A percentile compares a stretch with the other conserved stretches of the same genome.
These are phyloP conservation scores for Verticillium alfalfae DNA, from an alignment of 2,329 filamentous ascomycete species.

Conservation along the genomic window DNA sequence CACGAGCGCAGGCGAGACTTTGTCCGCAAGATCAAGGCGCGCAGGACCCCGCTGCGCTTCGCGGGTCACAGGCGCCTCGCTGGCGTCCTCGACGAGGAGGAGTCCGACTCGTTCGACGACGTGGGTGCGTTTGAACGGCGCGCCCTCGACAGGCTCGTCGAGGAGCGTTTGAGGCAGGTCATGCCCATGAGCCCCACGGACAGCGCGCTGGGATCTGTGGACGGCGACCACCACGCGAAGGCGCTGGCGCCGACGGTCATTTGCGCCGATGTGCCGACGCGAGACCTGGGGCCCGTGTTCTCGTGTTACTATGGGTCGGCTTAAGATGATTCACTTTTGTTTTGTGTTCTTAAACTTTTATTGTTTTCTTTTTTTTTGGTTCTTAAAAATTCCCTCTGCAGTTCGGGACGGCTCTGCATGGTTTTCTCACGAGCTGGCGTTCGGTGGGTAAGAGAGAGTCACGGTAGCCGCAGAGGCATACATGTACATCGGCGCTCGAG, in stretches of 20 bases:
- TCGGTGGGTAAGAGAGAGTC: not conserved
- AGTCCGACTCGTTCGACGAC: slow-evolving; percentile 26
- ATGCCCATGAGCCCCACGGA: slow-evolving; percentile 1
- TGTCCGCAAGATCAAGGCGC: slow-evolving; percentile 30
- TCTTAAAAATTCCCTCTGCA: not conserved
- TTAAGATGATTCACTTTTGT: not conserved
- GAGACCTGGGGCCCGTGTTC: slow-evolving; percentile 8
- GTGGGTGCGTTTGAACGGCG: slow-evolving; percentile 16
- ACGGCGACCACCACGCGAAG: not conserved
- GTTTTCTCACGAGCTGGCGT: not conserved
- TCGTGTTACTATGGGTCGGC: slow-evolving; percentile 9
- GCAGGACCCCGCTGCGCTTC: slow-evolving; percentile 30
- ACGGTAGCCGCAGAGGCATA: not conserved
- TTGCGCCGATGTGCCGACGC: not conserved
- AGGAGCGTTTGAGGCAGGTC: not conserved
- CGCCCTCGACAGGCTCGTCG: slow-evolving; percentile 1
- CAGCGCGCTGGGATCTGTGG: not conserved
- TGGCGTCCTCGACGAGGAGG: slow-evolving; percentile 26
- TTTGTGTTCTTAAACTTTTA: not conserved
- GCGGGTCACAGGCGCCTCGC: slow-evolving; percentile 25
- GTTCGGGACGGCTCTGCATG: not conserved
- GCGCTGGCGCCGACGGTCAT: not conserved
- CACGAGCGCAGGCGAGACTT: slow-evolving; percentile 30
- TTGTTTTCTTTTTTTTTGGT: not conserved
- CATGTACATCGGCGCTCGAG: not conserved